Evolutionary conservation across 306 rosid species (phyloP), one percentile per base, ranked within the genome.

Genomic region (Acacia melanoxylon): DNA sequence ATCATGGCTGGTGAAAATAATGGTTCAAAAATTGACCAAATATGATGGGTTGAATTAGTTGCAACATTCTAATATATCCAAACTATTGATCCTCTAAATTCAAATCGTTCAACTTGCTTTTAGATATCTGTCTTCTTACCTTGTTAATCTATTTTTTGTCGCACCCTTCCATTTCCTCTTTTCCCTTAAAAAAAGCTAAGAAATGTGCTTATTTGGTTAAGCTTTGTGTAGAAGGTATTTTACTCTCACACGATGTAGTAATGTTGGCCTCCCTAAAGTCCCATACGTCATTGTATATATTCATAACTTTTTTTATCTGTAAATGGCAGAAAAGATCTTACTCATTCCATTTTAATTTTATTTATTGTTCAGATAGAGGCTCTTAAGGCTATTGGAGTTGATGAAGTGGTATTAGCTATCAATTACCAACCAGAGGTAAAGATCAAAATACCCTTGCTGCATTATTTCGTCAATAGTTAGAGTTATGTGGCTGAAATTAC

Each of bases 351-450:
- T 70, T 82, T 72, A 17, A 54, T 76, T 74, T 84, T 73, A 46
- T 77, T 76, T 77, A 35, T 72, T 56, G 83, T 78, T 63, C 92
- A 96, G 99, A 96, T 96, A 33, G 99, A 96, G 89, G 97, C 99
- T 83, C 97, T 96, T 20, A 92, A 96, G 91, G 94, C 97, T 74
- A 78, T 89, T 81, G 99, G 99, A 74, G 99, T 96, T 78, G 86
- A 49, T 63, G 99, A 96, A 88, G 99, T 96, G 83, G 97, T 96
- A 83, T 82, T 96, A 78, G 99, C 99, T 69, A 96, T 96, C 91
- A 96, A 96, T 87, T 96, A 96, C 86, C 99, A 96, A 88, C 99
- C 99, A 81, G 98, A 96, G 97, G 98, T 94, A 89, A 73, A 52
- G 67, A 79, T 59, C 37, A 67, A 9, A 19, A 51, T 67, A 62